Percentiles rank a stretch among this genome's conserved stretches.
Conservation (phyloP, 1,139 yeast genomes). For the Blastobotrys persicus region DNA sequence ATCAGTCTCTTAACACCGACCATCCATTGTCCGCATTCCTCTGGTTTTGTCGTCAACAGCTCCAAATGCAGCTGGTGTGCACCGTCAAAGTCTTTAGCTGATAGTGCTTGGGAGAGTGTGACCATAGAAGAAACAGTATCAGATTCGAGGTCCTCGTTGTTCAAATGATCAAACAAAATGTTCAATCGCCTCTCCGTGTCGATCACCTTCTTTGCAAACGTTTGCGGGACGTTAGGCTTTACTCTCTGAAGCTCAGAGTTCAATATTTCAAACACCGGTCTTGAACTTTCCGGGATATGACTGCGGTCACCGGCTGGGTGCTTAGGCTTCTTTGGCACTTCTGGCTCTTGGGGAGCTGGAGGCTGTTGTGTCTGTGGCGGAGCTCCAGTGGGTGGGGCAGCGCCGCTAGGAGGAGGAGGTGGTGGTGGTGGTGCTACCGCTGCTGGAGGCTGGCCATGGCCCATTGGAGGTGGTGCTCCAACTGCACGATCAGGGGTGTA, state of each 20-base stretch:
- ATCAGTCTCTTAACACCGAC: conserved; percentile 87
- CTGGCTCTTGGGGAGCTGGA: conserved; percentile 22
- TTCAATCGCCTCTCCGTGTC: conserved; percentile 83
- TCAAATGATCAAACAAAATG: conserved; percentile 75
- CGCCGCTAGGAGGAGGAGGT: conserved; percentile 13
- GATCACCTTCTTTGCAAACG: conserved; percentile 65
- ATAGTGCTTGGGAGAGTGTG: conserved; percentile 51
- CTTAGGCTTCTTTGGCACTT: conserved; percentile 40
- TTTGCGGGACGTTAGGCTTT: conserved; percentile 74
- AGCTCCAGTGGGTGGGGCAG: too few relatives aligned
- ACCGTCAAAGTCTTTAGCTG: conserved; percentile 51
- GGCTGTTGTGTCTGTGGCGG: conserved; percentile 21
- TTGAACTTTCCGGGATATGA: conserved; percentile 60
- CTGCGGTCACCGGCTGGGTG: conserved; percentile 69
- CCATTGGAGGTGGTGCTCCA: conserved; percentile 18
- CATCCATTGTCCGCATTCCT: conserved; percentile 90
- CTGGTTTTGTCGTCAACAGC: conserved; percentile 63
- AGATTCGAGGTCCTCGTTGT: conserved; percentile 62
- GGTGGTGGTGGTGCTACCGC: conserved; percentile 5
- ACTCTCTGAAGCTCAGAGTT: conserved; percentile 55
- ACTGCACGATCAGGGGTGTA: conserved; percentile 30
- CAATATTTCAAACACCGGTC: conserved; percentile 59
- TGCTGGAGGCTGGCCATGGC: too few relatives aligned
- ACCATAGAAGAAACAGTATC: conserved; percentile 57
- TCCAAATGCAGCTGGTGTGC: conserved; percentile 56